Conservation (phyloP, 2,329 filamentous ascomycete species). For the Calonectria hongkongensis region DNA sequence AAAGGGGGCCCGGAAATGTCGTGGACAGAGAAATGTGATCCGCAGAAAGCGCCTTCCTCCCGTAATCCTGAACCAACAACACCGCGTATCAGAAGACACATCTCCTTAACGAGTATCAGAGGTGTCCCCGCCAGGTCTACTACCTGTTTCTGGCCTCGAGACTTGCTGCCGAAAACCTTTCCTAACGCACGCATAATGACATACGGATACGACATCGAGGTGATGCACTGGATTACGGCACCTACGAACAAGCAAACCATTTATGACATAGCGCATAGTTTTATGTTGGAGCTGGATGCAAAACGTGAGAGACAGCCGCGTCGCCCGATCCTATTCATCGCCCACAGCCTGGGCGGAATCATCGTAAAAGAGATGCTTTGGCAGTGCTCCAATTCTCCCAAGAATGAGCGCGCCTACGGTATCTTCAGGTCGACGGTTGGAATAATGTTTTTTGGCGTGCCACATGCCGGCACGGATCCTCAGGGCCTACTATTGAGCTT, state of each 20-base stretch:
- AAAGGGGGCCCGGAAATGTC: constrained; percentile 6
- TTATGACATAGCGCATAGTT: neutral
- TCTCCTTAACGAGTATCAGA: neutral
- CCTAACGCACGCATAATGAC: constrained; percentile 1
- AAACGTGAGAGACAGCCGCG: neutral
- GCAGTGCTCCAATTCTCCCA: neutral
- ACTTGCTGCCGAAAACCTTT: neutral
- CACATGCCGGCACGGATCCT: neutral
- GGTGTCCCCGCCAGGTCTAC: too few species aligned
- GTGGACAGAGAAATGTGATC: neutral
- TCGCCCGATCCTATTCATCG: neutral
- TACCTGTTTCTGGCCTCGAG: neutral
- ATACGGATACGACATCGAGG: neutral
- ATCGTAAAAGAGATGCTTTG: constrained; percentile 10
- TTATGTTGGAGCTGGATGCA: neutral
- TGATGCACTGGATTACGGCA: neutral
- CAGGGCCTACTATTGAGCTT: neutral
- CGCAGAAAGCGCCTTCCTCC: neutral
- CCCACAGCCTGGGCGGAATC: constrained; percentile 3
- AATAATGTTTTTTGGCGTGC: neutral
- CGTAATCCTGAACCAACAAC: neutral
- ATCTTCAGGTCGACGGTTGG: constrained; percentile 10
- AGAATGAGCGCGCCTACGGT: neutral
- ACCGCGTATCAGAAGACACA: neutral
- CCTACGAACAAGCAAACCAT: neutral